These are phyloP conservation scores for Globisporangium carolinianum DNA, from an alignment of 352 stramenopile genomes.

Conservation along the genomic window DNA sequence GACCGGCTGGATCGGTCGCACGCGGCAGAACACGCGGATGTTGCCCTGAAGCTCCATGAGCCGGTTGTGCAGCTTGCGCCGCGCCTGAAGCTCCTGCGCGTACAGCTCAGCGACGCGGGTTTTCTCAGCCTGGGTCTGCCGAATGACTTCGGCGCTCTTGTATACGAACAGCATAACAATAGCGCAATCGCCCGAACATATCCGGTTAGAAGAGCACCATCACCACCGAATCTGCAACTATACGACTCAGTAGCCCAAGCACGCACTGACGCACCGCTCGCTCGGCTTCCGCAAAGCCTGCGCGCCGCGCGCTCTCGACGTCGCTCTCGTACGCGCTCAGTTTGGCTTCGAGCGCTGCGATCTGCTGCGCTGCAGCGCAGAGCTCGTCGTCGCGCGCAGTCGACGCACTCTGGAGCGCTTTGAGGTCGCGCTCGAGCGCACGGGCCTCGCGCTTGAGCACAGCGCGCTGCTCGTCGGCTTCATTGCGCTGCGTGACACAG, in stretches of 20 bases:
- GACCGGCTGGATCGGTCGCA: constrained; percentile 77
- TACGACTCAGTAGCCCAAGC: too few relatives aligned
- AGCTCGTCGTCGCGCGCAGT: constrained; percentile 56
- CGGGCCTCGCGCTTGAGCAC: constrained; percentile 49
- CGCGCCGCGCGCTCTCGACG: constrained; percentile 25
- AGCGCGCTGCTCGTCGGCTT: constrained; percentile 46
- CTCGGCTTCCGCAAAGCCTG: constrained; percentile 38
- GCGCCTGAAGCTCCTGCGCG: constrained; percentile 57
- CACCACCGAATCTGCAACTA: too few relatives aligned
- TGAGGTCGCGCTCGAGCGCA: constrained; percentile 55
- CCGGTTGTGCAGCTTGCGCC: constrained; percentile 83
- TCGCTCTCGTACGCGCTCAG: constrained; percentile 25
- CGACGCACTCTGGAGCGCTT: constrained; percentile 31
- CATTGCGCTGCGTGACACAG: constrained; percentile 19
- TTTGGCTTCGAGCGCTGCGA: constrained; percentile 32
- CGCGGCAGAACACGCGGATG: constrained; percentile 90
- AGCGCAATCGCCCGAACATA: too few relatives aligned
- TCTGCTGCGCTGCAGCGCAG: constrained; percentile 15
- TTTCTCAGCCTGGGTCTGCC: constrained; percentile 52
- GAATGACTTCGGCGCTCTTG: constrained; percentile 41
- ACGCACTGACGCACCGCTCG: constrained; percentile 22
- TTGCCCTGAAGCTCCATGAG: constrained; percentile 91
- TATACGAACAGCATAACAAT: too few relatives aligned
- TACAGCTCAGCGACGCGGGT: constrained; percentile 51
- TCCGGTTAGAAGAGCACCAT: too few relatives aligned